Evolutionary conservation across 331 rosid genomes (phyloP).

Genomic region (Acacia concinna): DNA sequence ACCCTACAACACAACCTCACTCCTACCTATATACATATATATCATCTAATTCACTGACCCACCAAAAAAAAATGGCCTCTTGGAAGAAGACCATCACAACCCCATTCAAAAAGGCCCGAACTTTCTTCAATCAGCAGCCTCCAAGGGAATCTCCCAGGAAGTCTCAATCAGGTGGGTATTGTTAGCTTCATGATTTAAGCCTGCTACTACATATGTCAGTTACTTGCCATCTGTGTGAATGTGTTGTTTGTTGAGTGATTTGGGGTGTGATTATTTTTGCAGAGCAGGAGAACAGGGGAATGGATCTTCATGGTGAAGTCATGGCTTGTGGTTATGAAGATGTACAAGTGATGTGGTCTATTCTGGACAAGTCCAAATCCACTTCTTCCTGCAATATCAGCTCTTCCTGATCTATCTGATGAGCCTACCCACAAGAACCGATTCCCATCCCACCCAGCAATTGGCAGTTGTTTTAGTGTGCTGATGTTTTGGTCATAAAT

Average conservation of each 20-base stretch:
- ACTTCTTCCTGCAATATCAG: constrained; percentile 47
- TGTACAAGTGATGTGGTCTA: constrained; percentile 98
- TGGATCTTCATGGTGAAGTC: constrained; percentile 89
- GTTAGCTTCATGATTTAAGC: not conserved
- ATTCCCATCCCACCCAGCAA: not conserved
- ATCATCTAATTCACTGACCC: not conserved
- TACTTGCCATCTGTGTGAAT: not conserved
- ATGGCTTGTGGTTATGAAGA: constrained; percentile 97
- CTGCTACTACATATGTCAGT: not conserved
- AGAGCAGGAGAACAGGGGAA: constrained; percentile 62
- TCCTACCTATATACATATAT: constrained; percentile 10
- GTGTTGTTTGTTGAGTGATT: not conserved
- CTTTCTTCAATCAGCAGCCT: constrained; percentile 73
- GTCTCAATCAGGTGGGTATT: constrained; percentile 58
- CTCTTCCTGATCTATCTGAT: constrained; percentile 34
- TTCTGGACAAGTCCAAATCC: constrained; percentile 85
- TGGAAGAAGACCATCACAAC: constrained; percentile 94
- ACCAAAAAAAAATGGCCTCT: constrained; percentile 57
- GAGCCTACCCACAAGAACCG: not conserved
- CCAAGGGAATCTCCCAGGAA: constrained; percentile 64
- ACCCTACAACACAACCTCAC: not conserved
- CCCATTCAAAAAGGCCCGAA: constrained; percentile 85
- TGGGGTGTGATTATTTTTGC: constrained; percentile 23
- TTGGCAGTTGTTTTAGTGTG: constrained; percentile 46
- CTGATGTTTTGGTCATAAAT: constrained; percentile 35